A percentile compares a stretch with the other conserved stretches of the same genome.
Evolutionary conservation across 176 grass and related monocot species (phyloP).

Genomic region (Hsuehochloa calcarea): DNA sequence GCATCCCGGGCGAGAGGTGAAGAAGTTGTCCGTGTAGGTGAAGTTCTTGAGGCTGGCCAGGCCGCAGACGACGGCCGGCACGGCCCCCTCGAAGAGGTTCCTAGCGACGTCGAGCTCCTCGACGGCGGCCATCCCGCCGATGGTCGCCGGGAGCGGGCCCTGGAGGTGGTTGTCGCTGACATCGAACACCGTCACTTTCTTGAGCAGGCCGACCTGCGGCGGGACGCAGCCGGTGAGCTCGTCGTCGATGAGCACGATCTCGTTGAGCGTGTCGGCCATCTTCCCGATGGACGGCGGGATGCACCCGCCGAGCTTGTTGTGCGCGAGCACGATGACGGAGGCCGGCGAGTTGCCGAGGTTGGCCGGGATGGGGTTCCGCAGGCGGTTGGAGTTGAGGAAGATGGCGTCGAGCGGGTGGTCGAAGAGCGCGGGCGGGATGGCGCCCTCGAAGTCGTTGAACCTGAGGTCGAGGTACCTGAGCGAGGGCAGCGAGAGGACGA

Average conservation of each 20-base stretch:
- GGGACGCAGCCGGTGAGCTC: constrained; percentile 61
- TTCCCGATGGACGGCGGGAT: constrained; percentile 62
- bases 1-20: constrained; percentile 47
- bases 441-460: constrained; percentile 88
- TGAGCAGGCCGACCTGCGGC: constrained; percentile 53
- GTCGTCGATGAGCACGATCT: constrained; percentile 74
- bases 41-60: constrained; percentile 53
- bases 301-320: constrained; percentile 66
- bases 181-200: constrained; percentile 64
- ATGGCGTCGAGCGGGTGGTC: constrained; percentile 71
- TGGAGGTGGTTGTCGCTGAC: constrained; percentile 71
- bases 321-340: constrained; percentile 79
- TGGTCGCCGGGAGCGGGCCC: constrained; percentile 30
- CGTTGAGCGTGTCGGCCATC: constrained; percentile 66
- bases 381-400: constrained; percentile 87
- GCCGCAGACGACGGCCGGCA: constrained; percentile 48
- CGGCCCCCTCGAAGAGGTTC: constrained; percentile 59
- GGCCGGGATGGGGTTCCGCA: constrained; percentile 55
- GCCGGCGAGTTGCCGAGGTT: constrained; percentile 82
- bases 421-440: constrained; percentile 62
- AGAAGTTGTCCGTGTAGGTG: constrained; percentile 72
- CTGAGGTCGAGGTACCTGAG: constrained; percentile 70
- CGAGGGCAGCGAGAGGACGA: constrained; percentile 44
- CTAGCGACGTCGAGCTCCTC: constrained; percentile 61
- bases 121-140: constrained; percentile 41